Evolutionary conservation across 352 stramenopile genomes (phyloP).

Genomic region (Pythium aquatile): DNA sequence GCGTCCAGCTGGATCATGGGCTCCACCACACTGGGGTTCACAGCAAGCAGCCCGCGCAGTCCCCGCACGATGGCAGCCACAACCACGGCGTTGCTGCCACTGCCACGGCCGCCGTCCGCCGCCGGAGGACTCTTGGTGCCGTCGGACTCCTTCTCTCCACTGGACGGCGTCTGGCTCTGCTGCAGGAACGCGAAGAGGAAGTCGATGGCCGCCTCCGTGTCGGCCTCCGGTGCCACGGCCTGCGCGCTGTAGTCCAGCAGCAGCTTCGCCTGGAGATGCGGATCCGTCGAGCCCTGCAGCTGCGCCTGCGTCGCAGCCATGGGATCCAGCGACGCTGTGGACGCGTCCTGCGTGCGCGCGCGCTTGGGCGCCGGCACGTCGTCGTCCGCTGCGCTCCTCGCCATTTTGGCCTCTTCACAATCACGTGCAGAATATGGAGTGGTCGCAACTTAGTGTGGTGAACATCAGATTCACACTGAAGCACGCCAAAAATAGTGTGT

Average conservation of each 20-base stretch:
- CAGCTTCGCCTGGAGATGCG: slow-evolving; percentile 63
- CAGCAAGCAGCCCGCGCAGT: slow-evolving; percentile 48
- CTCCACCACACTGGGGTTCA: slow-evolving; percentile 65
- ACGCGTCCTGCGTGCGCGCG: slow-evolving; percentile 1
- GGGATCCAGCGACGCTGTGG: slow-evolving; percentile 14
- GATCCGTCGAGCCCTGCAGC: slow-evolving; percentile 40
- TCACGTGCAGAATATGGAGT: background rate
- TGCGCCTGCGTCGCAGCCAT: slow-evolving; percentile 42
- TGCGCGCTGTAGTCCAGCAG: slow-evolving; percentile 53
- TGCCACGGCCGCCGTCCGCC: slow-evolving; percentile 12
- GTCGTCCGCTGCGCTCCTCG: background rate
- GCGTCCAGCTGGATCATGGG: slow-evolving; percentile 81
- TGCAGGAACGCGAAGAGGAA: slow-evolving; percentile 82
- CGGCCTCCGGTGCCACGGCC: slow-evolving; percentile 41
- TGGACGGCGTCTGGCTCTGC: slow-evolving; percentile 41
- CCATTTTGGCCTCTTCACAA: background rate
- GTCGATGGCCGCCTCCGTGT: slow-evolving; percentile 65
- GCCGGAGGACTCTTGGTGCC: slow-evolving; percentile 8
- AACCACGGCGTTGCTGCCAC: slow-evolving; percentile 40
- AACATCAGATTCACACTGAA: background rate
- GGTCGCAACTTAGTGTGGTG: background rate
- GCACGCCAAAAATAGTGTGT: background rate
- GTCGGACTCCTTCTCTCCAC: slow-evolving; percentile 9
- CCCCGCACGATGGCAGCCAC: slow-evolving; percentile 67
- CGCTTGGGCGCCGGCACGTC: slow-evolving; percentile 18